A percentile compares a stretch with the other conserved stretches of the same genome.
Evolutionary conservation across 345 rosid species (phyloP).

Genomic region (Lumnitzera racemosa): DNA sequence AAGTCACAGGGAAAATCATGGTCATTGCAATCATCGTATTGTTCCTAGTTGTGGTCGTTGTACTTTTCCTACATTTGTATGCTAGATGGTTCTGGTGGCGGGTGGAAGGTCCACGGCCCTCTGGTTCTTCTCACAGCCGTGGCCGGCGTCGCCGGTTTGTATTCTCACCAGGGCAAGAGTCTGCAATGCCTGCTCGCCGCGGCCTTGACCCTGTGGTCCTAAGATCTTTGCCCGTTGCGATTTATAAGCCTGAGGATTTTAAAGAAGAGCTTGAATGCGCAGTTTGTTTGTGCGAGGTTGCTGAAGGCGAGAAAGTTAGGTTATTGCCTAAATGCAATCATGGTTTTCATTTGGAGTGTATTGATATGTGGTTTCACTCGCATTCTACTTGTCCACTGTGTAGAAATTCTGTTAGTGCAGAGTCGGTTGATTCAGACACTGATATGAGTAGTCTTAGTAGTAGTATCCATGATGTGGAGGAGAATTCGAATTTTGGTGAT

Average conservation of each 20-base stretch:
- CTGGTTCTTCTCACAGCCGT: conserved; percentile 16
- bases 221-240: conserved; percentile 47
- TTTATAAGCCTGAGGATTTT: conserved; percentile 37
- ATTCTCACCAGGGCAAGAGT: conserved; percentile 55
- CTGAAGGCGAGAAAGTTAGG: conserved; percentile 27
- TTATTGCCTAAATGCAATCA: conserved; percentile 41
- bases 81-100: conserved; percentile 94
- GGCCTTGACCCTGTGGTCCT: conserved; percentile 57
- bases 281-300: conserved; percentile 35
- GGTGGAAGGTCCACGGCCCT: conserved; percentile 32
- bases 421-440: neutral
- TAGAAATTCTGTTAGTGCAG: conserved; percentile 16
- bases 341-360: conserved; percentile 46
- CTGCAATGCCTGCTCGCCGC: conserved; percentile 11
- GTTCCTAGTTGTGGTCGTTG: conserved; percentile 48
- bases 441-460: neutral
- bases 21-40: conserved; percentile 51
- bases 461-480: neutral
- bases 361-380: conserved; percentile 46
- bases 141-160: conserved; percentile 54
- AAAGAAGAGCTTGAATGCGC: conserved; percentile 61
- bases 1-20: conserved; percentile 65
- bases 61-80: conserved; percentile 71
- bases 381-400: conserved; percentile 51
- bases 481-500: conserved; percentile 18